Conservation (phyloP, 805 yeast genomes). For the Candida verbasci region DNA sequence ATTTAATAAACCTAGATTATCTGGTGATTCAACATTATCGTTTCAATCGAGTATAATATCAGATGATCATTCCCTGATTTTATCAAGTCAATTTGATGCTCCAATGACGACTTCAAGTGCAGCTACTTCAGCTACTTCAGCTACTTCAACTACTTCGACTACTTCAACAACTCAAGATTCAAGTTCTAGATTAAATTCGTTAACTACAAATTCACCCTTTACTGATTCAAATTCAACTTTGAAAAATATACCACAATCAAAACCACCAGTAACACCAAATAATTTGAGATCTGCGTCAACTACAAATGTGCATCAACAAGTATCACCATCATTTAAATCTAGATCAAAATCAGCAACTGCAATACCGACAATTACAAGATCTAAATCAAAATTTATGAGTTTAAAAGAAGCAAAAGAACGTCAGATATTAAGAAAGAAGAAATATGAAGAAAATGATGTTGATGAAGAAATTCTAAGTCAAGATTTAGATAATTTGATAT, state of each 20-base stretch:
- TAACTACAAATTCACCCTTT: constrained; percentile 23
- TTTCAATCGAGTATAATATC: constrained; percentile 24
- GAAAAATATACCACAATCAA: not conserved
- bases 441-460: constrained; percentile 37
- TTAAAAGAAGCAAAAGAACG: constrained; percentile 37
- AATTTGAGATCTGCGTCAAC: constrained; percentile 12
- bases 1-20: constrained; percentile 19
- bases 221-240: constrained; percentile 3
- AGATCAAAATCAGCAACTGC: constrained; percentile 11
- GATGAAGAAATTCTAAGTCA: constrained; percentile 36
- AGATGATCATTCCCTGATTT: constrained; percentile 32
- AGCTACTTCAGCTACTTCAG: no score
- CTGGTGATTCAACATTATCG: constrained; percentile 31
- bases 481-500: constrained; percentile 34
- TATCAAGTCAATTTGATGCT: constrained; percentile 28
- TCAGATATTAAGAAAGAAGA: constrained; percentile 31
- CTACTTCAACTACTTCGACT: not conserved
- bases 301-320: constrained; percentile 7
- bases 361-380: constrained; percentile 21
- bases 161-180: not conserved
- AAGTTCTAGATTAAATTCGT: constrained; percentile 33
- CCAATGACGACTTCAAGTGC: constrained; percentile 7
- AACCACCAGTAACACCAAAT: not conserved
- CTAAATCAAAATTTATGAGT: constrained; percentile 31
- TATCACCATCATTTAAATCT: not conserved